Percentiles rank a stretch among this genome's conserved stretches.
Conservation (phyloP, 257 asterid species). For the Nicotiana tomentosiformis region DNA sequence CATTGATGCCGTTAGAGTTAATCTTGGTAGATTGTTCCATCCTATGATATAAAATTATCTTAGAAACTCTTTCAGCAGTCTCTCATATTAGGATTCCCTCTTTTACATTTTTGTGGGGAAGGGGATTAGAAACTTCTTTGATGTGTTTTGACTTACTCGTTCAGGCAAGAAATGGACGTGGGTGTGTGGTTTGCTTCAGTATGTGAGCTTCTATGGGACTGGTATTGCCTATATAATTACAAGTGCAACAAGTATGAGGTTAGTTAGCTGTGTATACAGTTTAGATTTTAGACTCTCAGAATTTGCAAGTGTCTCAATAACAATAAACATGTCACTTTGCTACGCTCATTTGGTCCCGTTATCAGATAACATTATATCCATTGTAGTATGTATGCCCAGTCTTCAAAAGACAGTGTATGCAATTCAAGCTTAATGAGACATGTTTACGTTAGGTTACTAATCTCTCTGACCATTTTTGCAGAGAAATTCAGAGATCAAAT, state of each 20-base stretch:
- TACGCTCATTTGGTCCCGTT: not conserved
- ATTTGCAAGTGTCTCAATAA: not conserved
- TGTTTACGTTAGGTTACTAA: not conserved
- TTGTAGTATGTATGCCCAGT: not conserved
- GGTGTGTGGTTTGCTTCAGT: constrained; percentile 29
- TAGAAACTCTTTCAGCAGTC: not conserved
- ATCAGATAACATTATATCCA: not conserved
- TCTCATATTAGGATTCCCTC: not conserved
- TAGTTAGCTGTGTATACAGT: not conserved
- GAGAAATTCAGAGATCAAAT: constrained; percentile 68
- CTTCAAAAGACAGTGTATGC: not conserved
- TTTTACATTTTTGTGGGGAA: not conserved
- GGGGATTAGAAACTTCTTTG: not conserved
- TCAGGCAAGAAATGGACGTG: constrained; percentile 26
- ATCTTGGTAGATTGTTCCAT: constrained; percentile 23
- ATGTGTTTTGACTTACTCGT: constrained; percentile 6
- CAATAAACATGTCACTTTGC: not conserved
- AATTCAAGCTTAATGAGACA: not conserved
- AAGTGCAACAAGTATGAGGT: constrained; percentile 38
- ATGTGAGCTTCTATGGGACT: constrained; percentile 15
- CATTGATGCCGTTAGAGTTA: constrained; percentile 52
- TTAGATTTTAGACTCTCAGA: not conserved
- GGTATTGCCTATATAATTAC: constrained; percentile 26
- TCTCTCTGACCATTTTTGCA: constrained; percentile 21
- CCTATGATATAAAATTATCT: not conserved